Evolutionary conservation across 1,284 basidiomycete genomes (phyloP).

Genomic region (Papiliotrema fonsecae): DNA sequence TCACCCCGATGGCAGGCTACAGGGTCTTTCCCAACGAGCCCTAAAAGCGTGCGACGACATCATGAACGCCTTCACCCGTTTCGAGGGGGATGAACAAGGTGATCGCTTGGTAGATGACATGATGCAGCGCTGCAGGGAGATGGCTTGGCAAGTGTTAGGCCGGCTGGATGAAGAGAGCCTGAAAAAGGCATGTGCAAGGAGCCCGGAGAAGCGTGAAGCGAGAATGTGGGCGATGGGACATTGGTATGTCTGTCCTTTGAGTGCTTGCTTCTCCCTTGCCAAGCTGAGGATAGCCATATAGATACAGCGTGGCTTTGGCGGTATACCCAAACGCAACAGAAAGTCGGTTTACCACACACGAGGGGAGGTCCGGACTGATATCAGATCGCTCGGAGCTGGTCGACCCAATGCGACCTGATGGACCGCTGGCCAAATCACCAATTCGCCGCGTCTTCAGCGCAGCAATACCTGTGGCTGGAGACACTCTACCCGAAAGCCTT

Average conservation of each 20-base stretch:
- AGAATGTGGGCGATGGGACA: conserved; percentile 34
- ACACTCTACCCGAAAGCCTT: conserved; percentile 82
- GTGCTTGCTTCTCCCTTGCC: not conserved
- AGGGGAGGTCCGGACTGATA: not conserved
- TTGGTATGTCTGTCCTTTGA: conserved; percentile 16
- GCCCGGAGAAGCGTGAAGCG: conserved; percentile 12
- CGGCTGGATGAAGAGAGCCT: conserved; percentile 58
- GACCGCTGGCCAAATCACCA: conserved; percentile 89
- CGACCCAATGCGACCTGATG: conserved; percentile 83
- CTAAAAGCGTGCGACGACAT: conserved; percentile 75
- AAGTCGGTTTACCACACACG: conserved; percentile 52
- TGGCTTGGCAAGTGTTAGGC: conserved; percentile 77
- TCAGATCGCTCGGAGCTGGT: conserved; percentile 73
- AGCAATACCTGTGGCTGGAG: conserved; percentile 96
- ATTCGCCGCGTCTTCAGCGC: conserved; percentile 83
- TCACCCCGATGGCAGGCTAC: conserved; percentile 33
- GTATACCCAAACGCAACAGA: conserved; percentile 88
- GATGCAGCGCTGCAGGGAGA: conserved; percentile 53
- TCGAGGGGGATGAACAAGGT: conserved; percentile 56
- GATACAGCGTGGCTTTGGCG: conserved; percentile 86
- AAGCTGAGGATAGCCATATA: conserved; percentile 61
- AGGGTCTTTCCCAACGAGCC: conserved; percentile 72
- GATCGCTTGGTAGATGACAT: conserved; percentile 17
- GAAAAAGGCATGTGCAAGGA: conserved; percentile 9
- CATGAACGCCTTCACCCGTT: conserved; percentile 67